Evolutionary conservation across 441 rosid genomes (phyloP).

Genomic region (Monsonia emarginata): DNA sequence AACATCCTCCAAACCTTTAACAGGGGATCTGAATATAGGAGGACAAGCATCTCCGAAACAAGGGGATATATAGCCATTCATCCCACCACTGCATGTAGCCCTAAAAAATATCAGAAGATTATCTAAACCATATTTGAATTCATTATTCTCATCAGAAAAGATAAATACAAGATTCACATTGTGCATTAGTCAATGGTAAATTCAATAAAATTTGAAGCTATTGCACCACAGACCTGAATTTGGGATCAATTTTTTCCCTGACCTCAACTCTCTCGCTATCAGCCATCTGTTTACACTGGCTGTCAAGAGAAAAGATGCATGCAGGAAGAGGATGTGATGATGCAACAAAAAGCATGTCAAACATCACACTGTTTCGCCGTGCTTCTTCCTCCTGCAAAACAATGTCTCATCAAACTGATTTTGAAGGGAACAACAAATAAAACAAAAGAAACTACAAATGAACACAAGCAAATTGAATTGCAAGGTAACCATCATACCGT

Average conservation of each 20-base stretch:
- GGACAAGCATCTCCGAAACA: slow-evolving; percentile 72
- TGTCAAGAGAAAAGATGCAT: slow-evolving; percentile 8
- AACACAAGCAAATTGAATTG: background rate
- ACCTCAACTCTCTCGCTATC: background rate
- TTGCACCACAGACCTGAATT: slow-evolving; percentile 20
- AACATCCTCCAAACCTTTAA: slow-evolving; percentile 71
- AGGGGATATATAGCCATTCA: slow-evolving; percentile 80
- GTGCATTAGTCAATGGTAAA: background rate
- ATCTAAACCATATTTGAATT: slow-evolving; percentile 10
- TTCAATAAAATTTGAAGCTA: background rate
- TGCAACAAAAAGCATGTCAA: slow-evolving; percentile 21
- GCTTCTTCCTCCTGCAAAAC: slow-evolving; percentile 27
- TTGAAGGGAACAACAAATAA: background rate
- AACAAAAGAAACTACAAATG: background rate
- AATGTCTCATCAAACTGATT: background rate
- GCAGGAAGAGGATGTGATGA: slow-evolving; percentile 20
- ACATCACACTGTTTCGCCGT: slow-evolving; percentile 23
- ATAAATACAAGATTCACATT: background rate
- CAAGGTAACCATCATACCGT: slow-evolving; percentile 14
- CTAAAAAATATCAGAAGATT: slow-evolving; percentile 33
- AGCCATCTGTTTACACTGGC: slow-evolving; percentile 4
- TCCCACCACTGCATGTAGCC: slow-evolving; percentile 70
- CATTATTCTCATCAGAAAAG: background rate
- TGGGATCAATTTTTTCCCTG: slow-evolving; percentile 17
- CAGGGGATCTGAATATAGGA: slow-evolving; percentile 67